Base-by-base conservation (phyloP, 495 filamentous ascomycete genomes). In the Geoglossum glabrum region DNA sequence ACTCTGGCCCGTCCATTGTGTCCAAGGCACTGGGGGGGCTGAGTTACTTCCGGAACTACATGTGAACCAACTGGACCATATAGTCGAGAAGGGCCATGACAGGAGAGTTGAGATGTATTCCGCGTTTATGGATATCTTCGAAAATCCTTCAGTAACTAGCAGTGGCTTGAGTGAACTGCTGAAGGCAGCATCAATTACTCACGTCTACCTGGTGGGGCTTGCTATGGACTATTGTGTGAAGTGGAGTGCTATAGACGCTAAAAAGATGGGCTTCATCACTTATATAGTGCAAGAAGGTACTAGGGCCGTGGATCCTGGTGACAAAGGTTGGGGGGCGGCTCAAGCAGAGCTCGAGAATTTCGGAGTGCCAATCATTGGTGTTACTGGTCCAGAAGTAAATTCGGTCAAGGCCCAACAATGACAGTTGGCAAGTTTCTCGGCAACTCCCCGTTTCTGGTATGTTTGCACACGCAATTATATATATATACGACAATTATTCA, bases 151-250 rank as follows among this genome's bases (percentile, higher is more conserved):
- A 55, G 68, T 73, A 0, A 56, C 62, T 15, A 67, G 71, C 43
- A 71, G 74, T 62, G 77, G 79, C 59, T 70, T 98, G 26, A 75
- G 71, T 9, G 70, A 64, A 8, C 62, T 71, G 54, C 71, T 98
- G 59, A 69, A 64, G 45, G 73, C 73, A 15, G 71, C 67, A 23
- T 72, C 69, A n/a, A 73, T 92, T 33, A 86, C 82, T 7, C 76
- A 89, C 64, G 77, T 95, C 3, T 95, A 83, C 69, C 75, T 88
- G 23, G 86, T 86, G 10, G 92, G 92, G 5, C 66, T 98, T 54
- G 90, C 92, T 36, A 82, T 78, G 31, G 92, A 96, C 69, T 94
- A 83, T 67, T 98, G 92, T 68, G 92, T 98, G 49, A 83, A 81
- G 66, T 72, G 65, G 60, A 93, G 85, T 51, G 90, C 87, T 1